These are phyloP conservation scores for Phytophthora pseudosyringae DNA, from an alignment of 352 stramenopile species.

Conservation along the genomic window DNA sequence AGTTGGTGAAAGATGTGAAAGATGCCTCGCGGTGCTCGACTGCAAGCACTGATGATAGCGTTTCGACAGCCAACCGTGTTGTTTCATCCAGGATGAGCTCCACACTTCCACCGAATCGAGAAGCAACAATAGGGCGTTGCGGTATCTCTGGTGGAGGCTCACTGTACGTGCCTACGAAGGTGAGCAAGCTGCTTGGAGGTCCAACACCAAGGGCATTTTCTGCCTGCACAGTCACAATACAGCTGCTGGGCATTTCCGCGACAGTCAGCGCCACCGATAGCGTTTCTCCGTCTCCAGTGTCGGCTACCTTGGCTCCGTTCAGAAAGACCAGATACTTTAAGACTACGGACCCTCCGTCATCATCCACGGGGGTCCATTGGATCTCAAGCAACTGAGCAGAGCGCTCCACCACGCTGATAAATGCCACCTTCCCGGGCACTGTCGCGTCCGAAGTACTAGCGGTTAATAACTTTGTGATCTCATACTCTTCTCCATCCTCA, in stretches of 20 bases:
- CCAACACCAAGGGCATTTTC: slow-evolving; percentile 46
- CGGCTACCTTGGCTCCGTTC: slow-evolving; percentile 42
- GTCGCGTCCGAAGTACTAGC: slow-evolving; percentile 42
- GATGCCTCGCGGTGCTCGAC: slow-evolving; percentile 47
- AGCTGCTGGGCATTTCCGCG: neutral
- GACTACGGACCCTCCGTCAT: slow-evolving; percentile 50
- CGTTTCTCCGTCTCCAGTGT: slow-evolving; percentile 28
- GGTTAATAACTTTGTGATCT: slow-evolving; percentile 33
- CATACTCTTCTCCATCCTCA: slow-evolving; percentile 38
- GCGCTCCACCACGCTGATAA: slow-evolving; percentile 38
- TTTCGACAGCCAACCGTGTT: slow-evolving; percentile 3
- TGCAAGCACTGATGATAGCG: slow-evolving; percentile 4
- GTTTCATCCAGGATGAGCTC: slow-evolving; percentile 26
- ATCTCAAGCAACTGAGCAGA: slow-evolving; percentile 43
- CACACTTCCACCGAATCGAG: slow-evolving; percentile 33
- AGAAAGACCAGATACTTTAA: slow-evolving; percentile 51
- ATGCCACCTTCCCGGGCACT: slow-evolving; percentile 40
- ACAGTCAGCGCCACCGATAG: slow-evolving; percentile 35
- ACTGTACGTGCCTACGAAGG: neutral
- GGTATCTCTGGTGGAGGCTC: neutral
- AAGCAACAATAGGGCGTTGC: slow-evolving; percentile 9
- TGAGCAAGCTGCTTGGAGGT: slow-evolving; percentile 21
- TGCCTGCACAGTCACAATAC: slow-evolving; percentile 45
- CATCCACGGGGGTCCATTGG: slow-evolving; percentile 49
- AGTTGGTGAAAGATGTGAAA: slow-evolving; percentile 23